phyloP scores from a whole-genome alignment of 345 rosid species.

The Citrus reticulata region DNA sequence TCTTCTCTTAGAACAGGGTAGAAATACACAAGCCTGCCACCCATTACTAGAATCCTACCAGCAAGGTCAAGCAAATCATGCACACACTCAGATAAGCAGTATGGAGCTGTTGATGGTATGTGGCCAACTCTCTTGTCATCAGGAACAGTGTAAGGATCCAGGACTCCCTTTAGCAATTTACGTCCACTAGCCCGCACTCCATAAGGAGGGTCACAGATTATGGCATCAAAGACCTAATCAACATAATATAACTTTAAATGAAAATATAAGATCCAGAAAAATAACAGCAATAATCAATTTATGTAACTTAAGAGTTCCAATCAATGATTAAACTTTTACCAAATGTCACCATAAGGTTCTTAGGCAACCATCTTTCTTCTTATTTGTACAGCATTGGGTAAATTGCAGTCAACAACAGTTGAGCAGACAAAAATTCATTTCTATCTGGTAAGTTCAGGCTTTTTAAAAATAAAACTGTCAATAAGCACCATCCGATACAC shows the following conservation, averaged over 20 bases:
- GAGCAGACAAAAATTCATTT: background rate
- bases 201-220: constrained; percentile 90
- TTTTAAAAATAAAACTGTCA: background rate
- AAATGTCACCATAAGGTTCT: background rate
- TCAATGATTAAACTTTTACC: background rate
- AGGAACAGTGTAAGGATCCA: constrained; percentile 83
- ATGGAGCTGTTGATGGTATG: constrained; percentile 89
- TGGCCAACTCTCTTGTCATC: constrained; percentile 91
- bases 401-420: background rate
- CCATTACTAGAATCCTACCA: constrained; percentile 77
- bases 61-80: constrained; percentile 91
- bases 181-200: constrained; percentile 98
- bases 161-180: constrained; percentile 75
- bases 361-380: background rate
- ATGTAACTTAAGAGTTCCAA: background rate
- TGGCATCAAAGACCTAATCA: constrained; percentile 75
- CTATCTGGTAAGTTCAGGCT: background rate
- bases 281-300: background rate
- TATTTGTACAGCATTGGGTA: background rate
- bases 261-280: background rate
- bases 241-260: background rate
- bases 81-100: constrained; percentile 83
- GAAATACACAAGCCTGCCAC: constrained; percentile 89
- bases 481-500: background rate
- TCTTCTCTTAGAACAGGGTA: constrained; percentile 82